Base-by-base conservation (phyloP, 129 eudicot species). In the Flaveria bidentis region DNA sequence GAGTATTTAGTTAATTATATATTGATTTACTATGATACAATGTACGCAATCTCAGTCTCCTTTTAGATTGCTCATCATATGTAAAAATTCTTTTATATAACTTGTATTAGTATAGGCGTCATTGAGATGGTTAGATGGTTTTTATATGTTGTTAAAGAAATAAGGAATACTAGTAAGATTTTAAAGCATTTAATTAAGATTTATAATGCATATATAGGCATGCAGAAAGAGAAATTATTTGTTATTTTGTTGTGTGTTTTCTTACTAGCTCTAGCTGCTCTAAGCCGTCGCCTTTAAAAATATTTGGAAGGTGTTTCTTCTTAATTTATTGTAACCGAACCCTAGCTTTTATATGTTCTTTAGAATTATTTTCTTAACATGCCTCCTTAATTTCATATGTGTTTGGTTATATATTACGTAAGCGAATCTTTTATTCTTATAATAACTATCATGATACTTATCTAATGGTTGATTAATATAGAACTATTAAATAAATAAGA, bases 11-110 rank as follows among this genome's bases (percentile, higher is more conserved):
- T 30, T 30, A 30, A 0, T 8, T 63, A 36, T 36, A 5, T 4
- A 36, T 36, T 36, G 41, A 5, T 5, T 36, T 36, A 15, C 46
- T 61, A 58, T 18, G 55, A 71, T 18, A 6, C 65, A 71, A 61
- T 71, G 61, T 79, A 64, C 65, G 61, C 47, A 63, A 69, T 58
- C 51, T 71, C 65, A 49, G 16, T 78, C 76, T 78, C 44, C 51
- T 45, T 46, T 15, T 63, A 72, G 53, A 78, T 23, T 52, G 16
- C 42, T 2, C 64, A 57, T 9, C 63, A 18, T 56, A 20, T 44
- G 12, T 44, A 44, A 2, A 44, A 30, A 3, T 30, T 30, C 4
- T 30, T 61, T 17, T 16, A 23, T 23, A 23, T 47, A 17, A 20
- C 39, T 36, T 39, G 17, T 8, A 49, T 33, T 28, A 20, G 25